These are phyloP conservation scores for Endoconidiophora polonica DNA, from an alignment of 2,329 filamentous ascomycete genomes.

Conservation along the genomic window DNA sequence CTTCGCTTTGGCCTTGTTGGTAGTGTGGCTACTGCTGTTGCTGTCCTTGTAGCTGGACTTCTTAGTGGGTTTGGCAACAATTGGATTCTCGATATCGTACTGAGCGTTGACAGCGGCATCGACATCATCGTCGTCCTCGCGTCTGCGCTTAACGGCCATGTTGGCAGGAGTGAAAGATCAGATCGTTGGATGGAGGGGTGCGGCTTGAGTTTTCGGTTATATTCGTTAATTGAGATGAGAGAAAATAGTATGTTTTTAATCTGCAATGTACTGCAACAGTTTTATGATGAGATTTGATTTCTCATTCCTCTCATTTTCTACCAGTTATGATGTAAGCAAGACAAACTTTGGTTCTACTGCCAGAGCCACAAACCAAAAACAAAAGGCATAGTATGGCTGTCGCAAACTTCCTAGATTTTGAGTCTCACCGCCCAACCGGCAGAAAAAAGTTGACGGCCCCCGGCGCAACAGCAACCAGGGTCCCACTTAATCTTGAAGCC, in stretches of 20 bases:
- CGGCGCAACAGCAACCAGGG: slow-evolving; percentile 2
- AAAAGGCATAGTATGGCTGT: background rate
- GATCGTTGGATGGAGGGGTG: background rate
- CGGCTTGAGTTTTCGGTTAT: background rate
- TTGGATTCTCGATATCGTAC: slow-evolving; percentile 15
- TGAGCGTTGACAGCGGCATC: slow-evolving; percentile 14
- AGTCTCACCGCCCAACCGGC: too few species aligned
- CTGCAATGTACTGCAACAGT: too few species aligned
- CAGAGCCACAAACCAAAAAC: background rate
- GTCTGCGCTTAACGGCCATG: slow-evolving; percentile 12
- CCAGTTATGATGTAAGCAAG: too few species aligned
- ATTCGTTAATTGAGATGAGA: background rate
- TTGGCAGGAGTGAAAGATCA: background rate
- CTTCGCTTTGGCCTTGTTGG: slow-evolving; percentile 12
- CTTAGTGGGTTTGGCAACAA: slow-evolving; percentile 17
- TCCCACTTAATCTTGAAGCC: too few species aligned
- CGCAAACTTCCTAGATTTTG: too few species aligned
- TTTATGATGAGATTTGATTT: too few species aligned
- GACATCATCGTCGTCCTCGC: slow-evolving; percentile 16
- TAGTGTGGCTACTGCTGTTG: background rate
- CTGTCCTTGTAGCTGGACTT: slow-evolving; percentile 5
- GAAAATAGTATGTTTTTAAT: background rate
- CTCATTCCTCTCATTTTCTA: too few species aligned
- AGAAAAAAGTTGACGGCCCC: background rate
- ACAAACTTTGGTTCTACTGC: background rate